Evolutionary conservation across 2,329 filamentous ascomycete species (phyloP), one percentile per base, ranked within the genome.

Genomic region (Didymella segeticola): DNA sequence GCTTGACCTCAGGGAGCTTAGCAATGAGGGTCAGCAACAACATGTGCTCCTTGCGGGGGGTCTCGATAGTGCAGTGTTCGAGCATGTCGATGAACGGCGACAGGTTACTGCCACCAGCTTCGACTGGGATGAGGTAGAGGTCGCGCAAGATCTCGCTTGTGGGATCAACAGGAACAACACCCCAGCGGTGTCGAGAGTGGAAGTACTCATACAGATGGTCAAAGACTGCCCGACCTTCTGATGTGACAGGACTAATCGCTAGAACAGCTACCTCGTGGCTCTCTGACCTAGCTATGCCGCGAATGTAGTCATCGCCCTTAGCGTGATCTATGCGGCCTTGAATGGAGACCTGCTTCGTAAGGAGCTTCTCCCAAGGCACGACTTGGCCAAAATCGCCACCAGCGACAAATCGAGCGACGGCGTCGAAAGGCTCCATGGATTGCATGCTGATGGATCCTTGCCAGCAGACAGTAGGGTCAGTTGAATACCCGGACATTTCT

Each of bases 21-120:
- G 96, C 90, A 3, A 97, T 91, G 58, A 98, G 89, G 1, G 93
- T 89, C 19, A 93, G 85, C 8, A 98, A 80, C 29, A 99, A 79
- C 77, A 95, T 86, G 1, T 90, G 86, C 61, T 96, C 89, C 0
- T 86, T 80, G 14, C 89, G 83, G 2, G 84, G 83, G 53, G 85
- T 82, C 37, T 93, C 90, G 26, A 97, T 84, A 25, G 85, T 85
- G 71, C 93, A 93, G 64, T 93, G 89, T 58, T 91, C 88, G n/a
- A 98, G 83, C 67, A 96, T 89, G 56, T 91, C 85, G 73, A 97
- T 86, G 66, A 97, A 96, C 57, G 93, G 90, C 0, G 95, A 93
- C 36, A 93, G 84, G 42, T 78, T 77, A 27, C 76, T 78, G 43
- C 83, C 84, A 27, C 90, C 91, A 5, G 87, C 83, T 26, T 91